Evolutionary conservation across 1,139 yeast species (phyloP).

Genomic region (Zygotorulaspora mrakii): DNA sequence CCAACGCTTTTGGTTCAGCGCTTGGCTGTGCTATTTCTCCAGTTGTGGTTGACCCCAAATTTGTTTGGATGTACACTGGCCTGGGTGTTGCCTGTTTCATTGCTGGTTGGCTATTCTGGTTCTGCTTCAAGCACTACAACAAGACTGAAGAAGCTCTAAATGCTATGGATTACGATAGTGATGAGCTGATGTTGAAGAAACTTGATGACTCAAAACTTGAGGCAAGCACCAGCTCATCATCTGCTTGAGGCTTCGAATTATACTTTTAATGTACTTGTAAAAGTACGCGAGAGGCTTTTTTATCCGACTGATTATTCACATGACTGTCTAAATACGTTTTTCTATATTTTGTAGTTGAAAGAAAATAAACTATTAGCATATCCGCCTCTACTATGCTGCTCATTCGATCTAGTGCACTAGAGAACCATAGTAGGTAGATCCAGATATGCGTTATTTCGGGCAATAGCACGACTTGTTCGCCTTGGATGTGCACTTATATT

Average conservation of each 20-base stretch:
- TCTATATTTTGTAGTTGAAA: too few relatives aligned
- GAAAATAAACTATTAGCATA: too few relatives aligned
- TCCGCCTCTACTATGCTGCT: too few relatives aligned
- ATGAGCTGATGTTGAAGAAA: slow-evolving; percentile 13
- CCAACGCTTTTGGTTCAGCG: slow-evolving; percentile 65
- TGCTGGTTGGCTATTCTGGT: slow-evolving; percentile 63
- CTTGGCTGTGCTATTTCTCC: slow-evolving; percentile 70
- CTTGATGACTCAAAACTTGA: slow-evolving; percentile 9
- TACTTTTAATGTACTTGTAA: too few relatives aligned
- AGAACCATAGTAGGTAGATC: too few relatives aligned
- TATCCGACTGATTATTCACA: neutral
- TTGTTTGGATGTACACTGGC: slow-evolving; percentile 64
- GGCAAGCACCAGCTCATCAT: slow-evolving; percentile 5
- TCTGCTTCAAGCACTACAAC: slow-evolving; percentile 55
- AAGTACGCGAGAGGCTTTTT: too few relatives aligned
- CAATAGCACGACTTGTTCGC: too few relatives aligned
- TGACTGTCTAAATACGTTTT: neutral
- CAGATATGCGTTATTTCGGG: too few relatives aligned
- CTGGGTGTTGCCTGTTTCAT: slow-evolving; percentile 56
- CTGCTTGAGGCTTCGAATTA: slow-evolving; percentile 4
- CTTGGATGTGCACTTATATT: too few relatives aligned
- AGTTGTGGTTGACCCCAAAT: slow-evolving; percentile 62
- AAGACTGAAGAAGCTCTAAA: slow-evolving; percentile 59
- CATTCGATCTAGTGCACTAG: too few relatives aligned
- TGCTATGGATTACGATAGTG: slow-evolving; percentile 44